Conservation (phyloP, 768 basidiomycete species). For the Cystobasidium ongulense region DNA sequence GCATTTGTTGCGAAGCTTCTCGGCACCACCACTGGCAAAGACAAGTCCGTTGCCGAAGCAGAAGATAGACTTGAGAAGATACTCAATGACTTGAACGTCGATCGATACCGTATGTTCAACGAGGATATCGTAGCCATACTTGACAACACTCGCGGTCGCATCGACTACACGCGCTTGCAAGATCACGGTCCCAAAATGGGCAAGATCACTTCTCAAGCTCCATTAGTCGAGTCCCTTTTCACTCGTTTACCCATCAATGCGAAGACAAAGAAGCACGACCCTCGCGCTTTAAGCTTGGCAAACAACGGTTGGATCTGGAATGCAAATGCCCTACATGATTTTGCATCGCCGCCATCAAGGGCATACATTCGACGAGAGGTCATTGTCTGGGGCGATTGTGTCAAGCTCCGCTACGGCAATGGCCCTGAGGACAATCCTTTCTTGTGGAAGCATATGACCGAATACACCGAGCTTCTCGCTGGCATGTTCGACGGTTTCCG, state of each 20-base stretch:
- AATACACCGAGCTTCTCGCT: constrained; percentile 74
- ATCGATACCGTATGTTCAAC: constrained; percentile 67
- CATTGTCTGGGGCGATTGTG: constrained; percentile 96
- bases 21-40: constrained; percentile 49
- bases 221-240: constrained; percentile 86
- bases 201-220: constrained; percentile 60
- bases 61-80: constrained; percentile 66
- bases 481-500: constrained; percentile 86
- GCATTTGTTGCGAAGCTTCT: constrained; percentile 63
- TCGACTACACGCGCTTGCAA: constrained; percentile 74
- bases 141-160: constrained; percentile 63
- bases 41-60: constrained; percentile 52
- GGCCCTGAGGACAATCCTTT: constrained; percentile 75
- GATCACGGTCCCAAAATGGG: constrained; percentile 74
- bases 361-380: constrained; percentile 92
- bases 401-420: constrained; percentile 88
- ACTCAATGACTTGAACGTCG: constrained; percentile 78
- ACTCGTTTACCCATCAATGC: constrained; percentile 59
- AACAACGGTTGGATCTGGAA: constrained; percentile 99
- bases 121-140: constrained; percentile 68
- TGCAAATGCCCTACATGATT: constrained; percentile 87
- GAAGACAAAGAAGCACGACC: constrained; percentile 49
- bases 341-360: constrained; percentile 83
- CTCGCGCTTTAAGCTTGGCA: constrained; percentile 64
- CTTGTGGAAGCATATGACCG: constrained; percentile 85